Conservation (phyloP, 305 asterid genomes). For the Euphrasia arctica region DNA sequence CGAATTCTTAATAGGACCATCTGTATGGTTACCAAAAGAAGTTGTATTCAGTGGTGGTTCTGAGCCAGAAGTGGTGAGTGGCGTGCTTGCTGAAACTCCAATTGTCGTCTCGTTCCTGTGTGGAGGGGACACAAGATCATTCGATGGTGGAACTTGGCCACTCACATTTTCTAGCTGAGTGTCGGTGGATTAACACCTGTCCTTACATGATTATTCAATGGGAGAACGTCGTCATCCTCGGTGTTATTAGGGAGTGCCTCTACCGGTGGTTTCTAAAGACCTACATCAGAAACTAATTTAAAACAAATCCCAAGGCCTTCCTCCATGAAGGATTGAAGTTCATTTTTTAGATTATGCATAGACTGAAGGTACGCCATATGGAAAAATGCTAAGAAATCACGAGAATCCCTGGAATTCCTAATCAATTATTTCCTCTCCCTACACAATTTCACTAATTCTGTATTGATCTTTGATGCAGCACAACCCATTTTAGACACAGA, state of each 20-base stretch:
- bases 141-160: constrained; percentile 7
- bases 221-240: neutral
- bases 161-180: constrained; percentile 6
- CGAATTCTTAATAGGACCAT: neutral
- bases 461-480: neutral
- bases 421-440: constrained; percentile 19
- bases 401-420: constrained; percentile 25
- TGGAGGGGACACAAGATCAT: neutral
- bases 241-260: neutral
- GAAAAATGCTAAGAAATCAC: constrained; percentile 12
- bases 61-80: neutral
- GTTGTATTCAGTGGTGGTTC: neutral
- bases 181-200: constrained; percentile 6
- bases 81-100: neutral
- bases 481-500: neutral
- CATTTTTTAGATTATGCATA: constrained; percentile 18
- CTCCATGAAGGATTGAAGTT: constrained; percentile 14
- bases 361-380: constrained; percentile 16
- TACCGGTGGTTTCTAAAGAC: neutral
- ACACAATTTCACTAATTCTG: constrained; percentile 12
- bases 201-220: neutral
- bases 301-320: constrained; percentile 10
- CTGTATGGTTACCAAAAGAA: neutral
- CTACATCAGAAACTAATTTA: constrained; percentile 7
- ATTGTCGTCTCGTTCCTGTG: neutral